Evolutionary conservation across 768 basidiomycete species (phyloP), one percentile per base, ranked within the genome.

Genomic region (Sporobolomyces phaffii): DNA sequence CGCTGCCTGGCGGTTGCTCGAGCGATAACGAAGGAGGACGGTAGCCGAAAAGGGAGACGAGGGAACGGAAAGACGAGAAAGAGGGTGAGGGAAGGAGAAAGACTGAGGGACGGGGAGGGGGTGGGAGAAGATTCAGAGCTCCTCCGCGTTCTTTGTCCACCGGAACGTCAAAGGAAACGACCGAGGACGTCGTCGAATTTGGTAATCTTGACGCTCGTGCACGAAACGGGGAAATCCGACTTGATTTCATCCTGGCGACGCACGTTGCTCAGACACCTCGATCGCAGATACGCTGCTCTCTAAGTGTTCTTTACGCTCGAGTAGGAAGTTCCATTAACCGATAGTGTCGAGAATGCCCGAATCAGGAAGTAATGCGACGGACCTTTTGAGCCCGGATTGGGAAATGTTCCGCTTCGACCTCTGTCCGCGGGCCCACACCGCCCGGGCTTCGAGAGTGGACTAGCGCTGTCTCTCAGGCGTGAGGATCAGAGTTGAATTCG

Each of bases 1-100:
- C 54, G 61, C 61, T 53, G 31, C 52, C 44, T 36, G 40, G 61
- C 44, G 58, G 40, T 18, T 28, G 34, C 28, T 56, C 54, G 53
- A 54, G 44, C 18, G 44, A 45, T 24, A 54, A 38, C 36, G 43
- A n/a, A n/a, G 18, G 9, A 15, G 50, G 33, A 2, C 15, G 41
- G 29, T 4, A 43, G 29, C 9, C 9, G 41, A 10, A 29, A 11
- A 49, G 10, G 38, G 38, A 44, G 38, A 36, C 14, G 15, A 2
- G 45, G 29, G 43, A 45, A 24, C 28, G 36, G 50, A 26, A 38
- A 22, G 36, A 38, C 26, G 38, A 24, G n/a, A 33, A 15, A n/a
- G 38, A 17, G 22, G n/a, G 26, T 2, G 60, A 43, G 13, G 44
- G 49, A 24, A 31, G 24, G 38, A 29, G 52, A 40, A 13, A 43